Evolutionary conservation across 805 yeast genomes (phyloP), one percentile per base, ranked within the genome.

Genomic region (Teunomyces atbi): DNA sequence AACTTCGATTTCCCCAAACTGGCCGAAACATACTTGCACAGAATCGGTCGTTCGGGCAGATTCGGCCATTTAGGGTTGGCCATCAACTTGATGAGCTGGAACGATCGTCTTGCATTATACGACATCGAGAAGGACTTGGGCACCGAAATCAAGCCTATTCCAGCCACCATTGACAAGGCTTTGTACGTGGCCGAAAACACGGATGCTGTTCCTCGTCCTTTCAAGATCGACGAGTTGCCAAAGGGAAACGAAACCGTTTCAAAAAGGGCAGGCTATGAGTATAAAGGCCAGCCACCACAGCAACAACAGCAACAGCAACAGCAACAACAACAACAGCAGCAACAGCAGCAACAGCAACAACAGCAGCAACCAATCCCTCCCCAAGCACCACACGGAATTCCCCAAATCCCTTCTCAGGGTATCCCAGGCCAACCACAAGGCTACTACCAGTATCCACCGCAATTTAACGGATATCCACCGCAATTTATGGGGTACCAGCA

Each of bases 31-130:
- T 94, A 94, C 66, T 79, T 94, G 58, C 99, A 94, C 74, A 87
- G 98, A 79, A 94, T 92, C 58, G 98, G 98, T 78, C 89, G 99
- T 77, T 90, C 97, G 6, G 98, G 99, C 57, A 88, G 99, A 77
- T 94, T 89, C 62, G 99, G 99, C 55, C 99, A 94, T 67, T 82
- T 91, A 63, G 99, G 99, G 77, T 79, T 94, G 64, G 99, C 99
- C 27, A 90, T 94, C 62, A 94, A 94, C 72, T 80, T 94, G 60
- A 89, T 94, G 74, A 89, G 91, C 67, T 92, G 97, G 97, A 84
- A 90, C 61, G 99, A 94, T 66, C 82, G 98, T 64, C 90, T 87
- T 71, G 89, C 87, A 62, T 77, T 94, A 61, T 92, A 90, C 71
- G 89, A 88, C 68, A 91, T 94, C 58, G 99, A 94, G 69, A 96